Conservation (phyloP, 2,329 filamentous ascomycete species). For the Talaromyces sp. region DNA sequence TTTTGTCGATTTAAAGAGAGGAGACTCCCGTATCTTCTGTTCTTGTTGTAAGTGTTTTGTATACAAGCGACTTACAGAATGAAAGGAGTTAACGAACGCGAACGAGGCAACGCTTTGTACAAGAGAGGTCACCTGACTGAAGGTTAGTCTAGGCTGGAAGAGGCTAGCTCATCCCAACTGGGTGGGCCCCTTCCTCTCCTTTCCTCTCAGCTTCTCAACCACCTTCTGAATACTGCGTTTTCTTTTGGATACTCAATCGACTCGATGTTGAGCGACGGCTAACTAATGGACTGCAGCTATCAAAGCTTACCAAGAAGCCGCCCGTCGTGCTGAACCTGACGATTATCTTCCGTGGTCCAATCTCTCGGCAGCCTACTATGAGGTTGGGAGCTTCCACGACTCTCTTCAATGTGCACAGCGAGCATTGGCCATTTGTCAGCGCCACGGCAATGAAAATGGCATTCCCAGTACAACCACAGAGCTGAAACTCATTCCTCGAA, state of each 20-base stretch:
- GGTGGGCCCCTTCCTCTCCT: neutral
- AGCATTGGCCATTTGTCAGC: constrained; percentile 11
- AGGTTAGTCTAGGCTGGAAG: constrained; percentile 12
- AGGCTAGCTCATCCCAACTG: neutral
- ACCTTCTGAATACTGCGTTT: neutral
- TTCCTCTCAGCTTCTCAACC: neutral
- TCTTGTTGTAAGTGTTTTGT: neutral
- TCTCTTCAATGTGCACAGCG: constrained; percentile 11
- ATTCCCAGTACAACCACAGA: neutral
- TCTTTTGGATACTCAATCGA: neutral
- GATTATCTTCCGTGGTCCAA: constrained; percentile 20
- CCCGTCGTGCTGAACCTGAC: constrained; percentile 12
- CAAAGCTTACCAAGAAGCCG: constrained; percentile 18
- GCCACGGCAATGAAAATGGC: neutral
- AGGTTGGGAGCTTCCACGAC: constrained; percentile 13
- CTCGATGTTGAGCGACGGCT: neutral
- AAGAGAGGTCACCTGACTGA: constrained; percentile 17
- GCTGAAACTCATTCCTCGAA: constrained; percentile 14
- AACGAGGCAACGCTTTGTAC: constrained; percentile 19
- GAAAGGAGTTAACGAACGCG: constrained; percentile 10
- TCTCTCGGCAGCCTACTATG: constrained; percentile 19
- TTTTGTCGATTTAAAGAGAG: neutral
- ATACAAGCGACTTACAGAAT: neutral
- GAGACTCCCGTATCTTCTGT: neutral
- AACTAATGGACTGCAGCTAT: constrained; percentile 8